A percentile compares a stretch with the other conserved stretches of the same genome.
These are phyloP conservation scores for Ustilago trichophora DNA, from an alignment of 1,284 basidiomycete genomes.

Conservation along the genomic window DNA sequence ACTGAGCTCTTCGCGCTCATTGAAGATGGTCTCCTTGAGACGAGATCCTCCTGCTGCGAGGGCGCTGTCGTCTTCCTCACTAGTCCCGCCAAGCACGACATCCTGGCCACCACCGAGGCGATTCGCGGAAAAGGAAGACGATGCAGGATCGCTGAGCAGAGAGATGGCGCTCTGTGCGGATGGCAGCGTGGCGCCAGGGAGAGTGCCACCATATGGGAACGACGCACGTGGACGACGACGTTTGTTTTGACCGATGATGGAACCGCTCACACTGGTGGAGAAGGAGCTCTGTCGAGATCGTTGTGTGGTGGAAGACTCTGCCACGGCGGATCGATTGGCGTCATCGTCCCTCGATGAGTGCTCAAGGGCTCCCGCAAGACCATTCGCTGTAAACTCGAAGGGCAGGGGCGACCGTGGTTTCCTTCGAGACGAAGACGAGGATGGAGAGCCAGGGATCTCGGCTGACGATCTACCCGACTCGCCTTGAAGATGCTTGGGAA, in stretches of 20 bases:
- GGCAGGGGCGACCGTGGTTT: slow-evolving; percentile 36
- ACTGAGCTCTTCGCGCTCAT: slow-evolving; percentile 64
- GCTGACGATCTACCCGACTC: slow-evolving; percentile 25
- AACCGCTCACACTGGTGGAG: slow-evolving; percentile 41
- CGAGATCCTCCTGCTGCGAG: not conserved
- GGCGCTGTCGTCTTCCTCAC: not conserved
- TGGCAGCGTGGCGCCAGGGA: slow-evolving; percentile 12
- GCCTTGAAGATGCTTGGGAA: slow-evolving; percentile 22
- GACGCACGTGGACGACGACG: slow-evolving; percentile 27
- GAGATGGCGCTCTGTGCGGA: slow-evolving; percentile 20
- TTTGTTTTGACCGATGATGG: slow-evolving; percentile 10
- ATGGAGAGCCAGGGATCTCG: slow-evolving; percentile 22
- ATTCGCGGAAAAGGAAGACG: slow-evolving; percentile 10
- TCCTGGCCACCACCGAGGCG: not conserved
- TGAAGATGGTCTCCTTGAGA: slow-evolving; percentile 28
- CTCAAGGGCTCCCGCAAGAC: slow-evolving; percentile 12
- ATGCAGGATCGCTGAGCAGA: slow-evolving; percentile 27
- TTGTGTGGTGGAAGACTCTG: slow-evolving; percentile 29
- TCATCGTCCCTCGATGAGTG: slow-evolving; percentile 41
- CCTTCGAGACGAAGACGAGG: slow-evolving; percentile 43
- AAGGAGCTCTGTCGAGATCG: slow-evolving; percentile 47
- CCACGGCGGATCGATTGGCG: slow-evolving; percentile 9
- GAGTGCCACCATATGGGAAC: slow-evolving; percentile 29
- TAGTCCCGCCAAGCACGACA: slow-evolving; percentile 8
- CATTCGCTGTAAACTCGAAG: slow-evolving; percentile 27